Percentiles rank a stretch among this genome's conserved stretches.
phyloP scores from a whole-genome alignment of 208 protist species.

The Balamuthia mandrillaris region DNA sequence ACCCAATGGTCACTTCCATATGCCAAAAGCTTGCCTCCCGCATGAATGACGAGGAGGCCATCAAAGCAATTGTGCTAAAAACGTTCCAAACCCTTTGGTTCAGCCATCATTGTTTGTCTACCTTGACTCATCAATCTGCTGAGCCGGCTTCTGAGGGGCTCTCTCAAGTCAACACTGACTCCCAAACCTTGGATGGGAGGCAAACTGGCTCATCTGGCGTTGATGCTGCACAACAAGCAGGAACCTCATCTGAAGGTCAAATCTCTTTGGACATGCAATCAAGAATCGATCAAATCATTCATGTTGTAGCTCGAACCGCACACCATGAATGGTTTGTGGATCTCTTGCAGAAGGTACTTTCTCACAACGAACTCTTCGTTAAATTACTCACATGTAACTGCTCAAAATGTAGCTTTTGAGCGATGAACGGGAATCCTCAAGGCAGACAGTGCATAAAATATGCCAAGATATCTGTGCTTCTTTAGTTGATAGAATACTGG shows the following conservation, averaged over 20 bases:
- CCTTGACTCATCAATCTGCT: not conserved
- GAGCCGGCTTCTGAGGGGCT: too few species aligned
- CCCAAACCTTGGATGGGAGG: too few species aligned
- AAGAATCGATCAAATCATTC: conserved; percentile 14
- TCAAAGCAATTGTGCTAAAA: not conserved
- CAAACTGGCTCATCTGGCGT: too few species aligned
- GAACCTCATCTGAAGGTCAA: not conserved
- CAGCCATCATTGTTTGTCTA: not conserved
- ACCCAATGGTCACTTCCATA: conserved; percentile 9
- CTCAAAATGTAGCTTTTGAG: too few species aligned
- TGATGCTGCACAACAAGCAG: not conserved
- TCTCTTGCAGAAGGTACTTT: not conserved
- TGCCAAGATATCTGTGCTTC: not conserved
- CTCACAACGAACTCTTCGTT: too few species aligned
- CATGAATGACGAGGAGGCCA: conserved; percentile 14
- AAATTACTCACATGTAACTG: too few species aligned
- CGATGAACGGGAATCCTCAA: too few species aligned
- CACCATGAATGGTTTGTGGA: conserved; percentile 29
- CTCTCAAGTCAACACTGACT: too few species aligned
- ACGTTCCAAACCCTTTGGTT: conserved; percentile 38
- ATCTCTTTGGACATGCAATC: not conserved
- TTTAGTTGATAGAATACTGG: conserved; percentile 19
- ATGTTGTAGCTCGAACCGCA: not conserved
- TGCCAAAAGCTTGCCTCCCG: conserved; percentile 14
- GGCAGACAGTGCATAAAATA: not conserved